These are phyloP conservation scores for Oryza coarctata DNA, from an alignment of 176 grass and related monocot genomes.

Conservation along the genomic window DNA sequence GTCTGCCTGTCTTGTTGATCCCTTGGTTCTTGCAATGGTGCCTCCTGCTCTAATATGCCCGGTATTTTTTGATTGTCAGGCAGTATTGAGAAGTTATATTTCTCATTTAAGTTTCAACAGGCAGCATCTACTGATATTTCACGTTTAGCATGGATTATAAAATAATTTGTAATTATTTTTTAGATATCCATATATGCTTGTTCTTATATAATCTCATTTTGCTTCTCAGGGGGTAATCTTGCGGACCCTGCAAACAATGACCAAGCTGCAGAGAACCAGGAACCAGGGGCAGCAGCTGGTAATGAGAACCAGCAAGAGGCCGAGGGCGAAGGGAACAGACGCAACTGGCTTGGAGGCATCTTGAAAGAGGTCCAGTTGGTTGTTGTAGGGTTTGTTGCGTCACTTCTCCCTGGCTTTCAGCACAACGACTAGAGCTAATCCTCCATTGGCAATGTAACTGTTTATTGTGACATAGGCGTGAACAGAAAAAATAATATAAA, in stretches of 20 bases:
- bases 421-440: conserved; percentile 60
- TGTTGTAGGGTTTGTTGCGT: conserved; percentile 77
- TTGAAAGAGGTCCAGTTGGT: conserved; percentile 84
- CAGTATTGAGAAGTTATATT: not conserved
- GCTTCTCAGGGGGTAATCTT: conserved; percentile 45
- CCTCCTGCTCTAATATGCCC: not conserved
- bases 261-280: conserved; percentile 58
- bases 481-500: conserved; percentile 3
- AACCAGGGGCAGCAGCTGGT: conserved; percentile 47
- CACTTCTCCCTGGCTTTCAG: conserved; percentile 87
- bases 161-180: not conserved
- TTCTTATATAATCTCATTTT: not conserved
- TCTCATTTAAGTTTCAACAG: not conserved
- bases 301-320: conserved; percentile 54
- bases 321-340: conserved; percentile 40
- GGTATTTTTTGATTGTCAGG: not conserved
- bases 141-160: not conserved
- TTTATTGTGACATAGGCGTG: conserved; percentile 33
- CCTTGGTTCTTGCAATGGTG: conserved; percentile 21
- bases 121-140: not conserved
- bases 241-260: conserved; percentile 57
- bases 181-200: not conserved
- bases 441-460: conserved; percentile 22
- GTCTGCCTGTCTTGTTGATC: not conserved
- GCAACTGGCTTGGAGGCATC: conserved; percentile 65